Percentiles rank a stretch among this genome's conserved stretches.
These are phyloP conservation scores for Amoebophrya sp. DNA, from an alignment of 169 alveolate species.

Conservation along the genomic window DNA sequence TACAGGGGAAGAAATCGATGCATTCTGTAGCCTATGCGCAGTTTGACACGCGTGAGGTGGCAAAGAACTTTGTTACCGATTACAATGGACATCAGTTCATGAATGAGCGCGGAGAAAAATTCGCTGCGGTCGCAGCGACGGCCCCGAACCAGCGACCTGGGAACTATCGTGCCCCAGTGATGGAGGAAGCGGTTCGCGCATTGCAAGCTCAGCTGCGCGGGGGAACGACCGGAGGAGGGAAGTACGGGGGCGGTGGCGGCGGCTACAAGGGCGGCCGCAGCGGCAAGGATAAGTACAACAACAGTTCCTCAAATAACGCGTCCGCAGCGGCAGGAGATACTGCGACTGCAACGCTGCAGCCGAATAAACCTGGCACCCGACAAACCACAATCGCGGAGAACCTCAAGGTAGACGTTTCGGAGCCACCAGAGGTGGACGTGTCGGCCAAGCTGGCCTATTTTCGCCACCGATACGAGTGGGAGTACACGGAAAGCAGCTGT, in stretches of 20 bases:
- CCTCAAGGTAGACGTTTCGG: no score
- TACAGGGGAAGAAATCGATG: not conserved
- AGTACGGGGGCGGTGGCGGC: not conserved
- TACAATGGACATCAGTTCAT: no score
- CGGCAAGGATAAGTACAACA: no score
- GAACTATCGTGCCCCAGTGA: not conserved
- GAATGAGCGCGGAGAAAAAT: not conserved
- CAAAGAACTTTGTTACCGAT: not conserved
- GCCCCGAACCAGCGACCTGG: not conserved
- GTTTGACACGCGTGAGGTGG: not conserved
- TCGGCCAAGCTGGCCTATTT: no score
- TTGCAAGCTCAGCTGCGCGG: not conserved
- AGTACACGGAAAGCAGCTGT: no score
- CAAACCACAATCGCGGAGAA: no score
- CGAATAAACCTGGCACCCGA: no score
- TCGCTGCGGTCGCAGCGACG: not conserved
- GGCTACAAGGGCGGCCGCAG: not conserved
- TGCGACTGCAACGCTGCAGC: no score
- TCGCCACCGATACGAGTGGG: no score
- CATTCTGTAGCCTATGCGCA: not conserved
- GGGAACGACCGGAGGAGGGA: not conserved
- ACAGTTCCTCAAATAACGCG: no score
- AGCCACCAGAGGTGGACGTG: no score
- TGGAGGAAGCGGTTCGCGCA: not conserved
- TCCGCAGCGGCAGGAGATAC: no score